Evolutionary conservation across 2,329 filamentous ascomycete genomes (phyloP).

Genomic region (Cladosporium sp.): DNA sequence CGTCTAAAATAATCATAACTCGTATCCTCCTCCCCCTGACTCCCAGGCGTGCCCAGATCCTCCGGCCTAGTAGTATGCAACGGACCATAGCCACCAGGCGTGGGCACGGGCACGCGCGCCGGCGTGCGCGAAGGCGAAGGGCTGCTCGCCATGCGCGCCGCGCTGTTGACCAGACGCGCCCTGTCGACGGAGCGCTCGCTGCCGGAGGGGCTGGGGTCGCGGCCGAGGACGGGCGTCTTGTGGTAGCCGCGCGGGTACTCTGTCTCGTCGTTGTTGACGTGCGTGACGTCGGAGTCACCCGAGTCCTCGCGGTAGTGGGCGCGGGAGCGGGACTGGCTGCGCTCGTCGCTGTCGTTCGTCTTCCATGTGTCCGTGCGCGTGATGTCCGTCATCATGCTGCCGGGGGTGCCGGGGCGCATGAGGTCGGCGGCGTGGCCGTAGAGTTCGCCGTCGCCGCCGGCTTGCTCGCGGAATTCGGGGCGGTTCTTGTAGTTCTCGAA

Average conservation of each 20-base stretch:
- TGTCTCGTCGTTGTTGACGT: slow-evolving; percentile 28
- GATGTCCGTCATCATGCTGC: slow-evolving; percentile 40
- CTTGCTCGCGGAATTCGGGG: slow-evolving; percentile 80
- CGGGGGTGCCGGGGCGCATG: slow-evolving; percentile 58
- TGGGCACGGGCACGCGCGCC: slow-evolving; percentile 10
- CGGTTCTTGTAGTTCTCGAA: slow-evolving; percentile 91
- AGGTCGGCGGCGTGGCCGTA: slow-evolving; percentile 57
- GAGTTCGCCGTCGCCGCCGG: slow-evolving; percentile 64
- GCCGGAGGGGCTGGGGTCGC: slow-evolving; percentile 40
- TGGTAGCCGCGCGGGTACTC: slow-evolving; percentile 47
- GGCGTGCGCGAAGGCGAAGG: slow-evolving; percentile 19
- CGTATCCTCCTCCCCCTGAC: slow-evolving; percentile 29
- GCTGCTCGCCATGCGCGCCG: slow-evolving; percentile 28
- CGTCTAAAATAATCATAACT: slow-evolving; percentile 39
- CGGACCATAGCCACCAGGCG: slow-evolving; percentile 27
- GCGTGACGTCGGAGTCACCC: slow-evolving; percentile 28
- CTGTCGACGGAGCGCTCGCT: slow-evolving; percentile 16
- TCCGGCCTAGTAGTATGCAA: slow-evolving; percentile 14
- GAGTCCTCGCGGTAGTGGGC: slow-evolving; percentile 11
- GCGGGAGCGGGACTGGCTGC: slow-evolving; percentile 22
- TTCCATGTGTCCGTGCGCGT: slow-evolving; percentile 27
- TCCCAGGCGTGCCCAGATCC: slow-evolving; percentile 27
- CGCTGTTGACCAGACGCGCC: slow-evolving; percentile 20
- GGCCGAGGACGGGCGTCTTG: slow-evolving; percentile 38
- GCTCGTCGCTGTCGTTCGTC: slow-evolving; percentile 23